A percentile compares a stretch with the other conserved stretches of the same genome.
Conservation (phyloP, 2,329 filamentous ascomycete species). For the Aureobasidium melanogenum region DNA sequence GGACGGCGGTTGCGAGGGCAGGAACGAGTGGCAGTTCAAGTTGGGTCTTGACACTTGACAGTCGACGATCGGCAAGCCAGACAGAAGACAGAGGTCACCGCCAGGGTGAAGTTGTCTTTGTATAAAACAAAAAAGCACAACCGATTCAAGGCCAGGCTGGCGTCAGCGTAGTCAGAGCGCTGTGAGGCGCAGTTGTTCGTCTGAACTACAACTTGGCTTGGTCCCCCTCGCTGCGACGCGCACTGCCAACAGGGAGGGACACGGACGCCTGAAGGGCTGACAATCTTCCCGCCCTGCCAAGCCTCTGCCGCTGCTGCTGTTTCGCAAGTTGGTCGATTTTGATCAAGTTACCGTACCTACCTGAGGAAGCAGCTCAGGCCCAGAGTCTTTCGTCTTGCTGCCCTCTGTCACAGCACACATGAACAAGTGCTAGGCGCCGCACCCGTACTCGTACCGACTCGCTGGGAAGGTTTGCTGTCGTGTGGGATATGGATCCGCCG, state of each 20-base stretch:
- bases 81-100: neutral
- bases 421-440: neutral
- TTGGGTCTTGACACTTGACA: neutral
- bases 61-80: neutral
- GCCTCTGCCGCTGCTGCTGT: neutral
- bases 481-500: neutral
- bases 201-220: neutral
- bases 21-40: neutral
- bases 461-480: neutral
- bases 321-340: too few species aligned
- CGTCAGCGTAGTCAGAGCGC: neutral
- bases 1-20: conserved; percentile 7
- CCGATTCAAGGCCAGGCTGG: neutral
- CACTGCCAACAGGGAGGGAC: neutral
- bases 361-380: neutral
- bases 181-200: neutral
- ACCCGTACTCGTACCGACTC: neutral
- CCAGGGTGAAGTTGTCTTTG: neutral
- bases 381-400: neutral
- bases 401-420: neutral
- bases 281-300: neutral
- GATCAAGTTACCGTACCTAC: too few species aligned
- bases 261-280: neutral
- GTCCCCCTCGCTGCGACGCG: neutral
- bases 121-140: neutral